These are phyloP conservation scores for Phaeoacremonium minimum DNA, from an alignment of 2,329 filamentous ascomycete genomes.

Conservation along the genomic window DNA sequence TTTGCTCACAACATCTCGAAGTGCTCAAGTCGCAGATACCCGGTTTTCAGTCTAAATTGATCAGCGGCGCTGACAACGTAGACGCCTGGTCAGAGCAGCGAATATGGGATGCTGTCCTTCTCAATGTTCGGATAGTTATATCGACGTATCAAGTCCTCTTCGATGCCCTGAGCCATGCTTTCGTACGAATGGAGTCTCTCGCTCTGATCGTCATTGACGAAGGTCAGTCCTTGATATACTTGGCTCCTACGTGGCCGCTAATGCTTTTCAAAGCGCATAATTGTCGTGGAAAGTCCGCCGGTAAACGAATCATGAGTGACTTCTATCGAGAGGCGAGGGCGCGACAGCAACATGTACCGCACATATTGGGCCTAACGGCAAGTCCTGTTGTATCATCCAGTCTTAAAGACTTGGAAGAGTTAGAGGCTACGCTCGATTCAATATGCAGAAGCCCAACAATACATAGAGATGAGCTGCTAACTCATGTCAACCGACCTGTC, in stretches of 20 bases:
- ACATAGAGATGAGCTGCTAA: constrained; percentile 66
- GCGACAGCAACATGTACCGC: constrained; percentile 43
- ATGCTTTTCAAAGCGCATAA: constrained; percentile 82
- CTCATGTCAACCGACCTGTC: constrained; percentile 62
- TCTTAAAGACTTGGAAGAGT: constrained; percentile 46
- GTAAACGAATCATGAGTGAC: constrained; percentile 66
- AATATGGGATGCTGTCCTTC: constrained; percentile 64
- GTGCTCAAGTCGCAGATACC: constrained; percentile 59
- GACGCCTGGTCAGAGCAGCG: constrained; percentile 67
- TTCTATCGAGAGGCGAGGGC: constrained; percentile 57
- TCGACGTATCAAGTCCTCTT: constrained; percentile 72
- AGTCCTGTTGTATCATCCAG: constrained; percentile 67
- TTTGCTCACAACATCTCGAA: constrained; percentile 62
- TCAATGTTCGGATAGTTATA: constrained; percentile 66
- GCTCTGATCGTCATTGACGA: constrained; percentile 79
- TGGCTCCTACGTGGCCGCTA: no score
- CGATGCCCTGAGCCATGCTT: constrained; percentile 71
- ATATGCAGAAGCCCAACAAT: constrained; percentile 63
- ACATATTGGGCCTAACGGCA: constrained; percentile 75
- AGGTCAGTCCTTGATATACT: constrained; percentile 55
- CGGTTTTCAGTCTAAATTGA: constrained; percentile 51
- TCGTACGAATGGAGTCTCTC: constrained; percentile 60
- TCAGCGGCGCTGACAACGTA: constrained; percentile 65
- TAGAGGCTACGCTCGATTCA: constrained; percentile 69
- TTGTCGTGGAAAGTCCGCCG: constrained; percentile 59